Conservation (phyloP, 2,329 filamentous ascomycete genomes). For the Sarocladium oryzae region DNA sequence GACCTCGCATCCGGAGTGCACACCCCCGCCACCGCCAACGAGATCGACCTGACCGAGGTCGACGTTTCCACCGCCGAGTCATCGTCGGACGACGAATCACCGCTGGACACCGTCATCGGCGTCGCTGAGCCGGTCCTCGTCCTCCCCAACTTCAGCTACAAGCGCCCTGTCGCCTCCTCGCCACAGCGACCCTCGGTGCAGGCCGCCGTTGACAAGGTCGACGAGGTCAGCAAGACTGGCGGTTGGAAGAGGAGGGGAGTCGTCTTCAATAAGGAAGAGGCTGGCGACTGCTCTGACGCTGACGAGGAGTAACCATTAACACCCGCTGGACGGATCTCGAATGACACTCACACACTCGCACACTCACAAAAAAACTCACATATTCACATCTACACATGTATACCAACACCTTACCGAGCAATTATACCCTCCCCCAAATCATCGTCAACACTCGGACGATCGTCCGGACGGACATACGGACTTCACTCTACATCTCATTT, state of each 20-base stretch:
- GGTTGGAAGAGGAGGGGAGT: constrained; percentile 38
- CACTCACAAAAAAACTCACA: no score
- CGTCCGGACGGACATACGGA: no score
- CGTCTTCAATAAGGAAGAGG: constrained; percentile 30
- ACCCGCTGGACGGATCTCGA: background rate
- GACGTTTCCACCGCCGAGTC: constrained; percentile 15
- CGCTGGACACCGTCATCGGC: constrained; percentile 14
- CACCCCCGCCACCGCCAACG: constrained; percentile 9
- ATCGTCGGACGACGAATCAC: constrained; percentile 17
- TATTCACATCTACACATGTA: background rate
- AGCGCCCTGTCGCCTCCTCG: constrained; percentile 14
- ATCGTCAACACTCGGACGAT: background rate
- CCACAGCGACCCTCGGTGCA: constrained; percentile 29
- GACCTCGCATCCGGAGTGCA: constrained; percentile 10
- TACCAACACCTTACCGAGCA: background rate
- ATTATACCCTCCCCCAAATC: no score
- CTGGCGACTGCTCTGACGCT: background rate
- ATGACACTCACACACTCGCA: no score
- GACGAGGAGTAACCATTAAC: background rate
- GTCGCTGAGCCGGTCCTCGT: constrained; percentile 16
- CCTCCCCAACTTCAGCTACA: constrained; percentile 30
- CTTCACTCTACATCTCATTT: no score
- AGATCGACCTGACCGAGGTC: constrained; percentile 10
- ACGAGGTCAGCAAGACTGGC: constrained; percentile 35
- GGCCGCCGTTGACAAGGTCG: constrained; percentile 29